Evolutionary conservation across 148 eudicot species (phyloP).

Genomic region (Rhododendron mucronatum): DNA sequence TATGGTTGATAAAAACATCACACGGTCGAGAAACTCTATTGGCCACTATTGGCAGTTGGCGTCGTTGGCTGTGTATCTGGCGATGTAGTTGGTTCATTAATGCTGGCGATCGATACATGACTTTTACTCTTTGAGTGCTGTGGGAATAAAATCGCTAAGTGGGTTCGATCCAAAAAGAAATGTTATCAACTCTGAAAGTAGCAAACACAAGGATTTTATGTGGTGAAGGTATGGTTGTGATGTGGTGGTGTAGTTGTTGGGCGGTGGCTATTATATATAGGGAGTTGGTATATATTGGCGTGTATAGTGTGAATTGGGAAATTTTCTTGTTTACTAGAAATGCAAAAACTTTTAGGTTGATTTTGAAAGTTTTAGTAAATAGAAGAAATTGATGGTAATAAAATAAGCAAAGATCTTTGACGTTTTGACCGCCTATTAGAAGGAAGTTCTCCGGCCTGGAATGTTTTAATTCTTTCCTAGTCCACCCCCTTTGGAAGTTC

Average conservation of each 20-base stretch:
- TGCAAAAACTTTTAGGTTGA: not conserved
- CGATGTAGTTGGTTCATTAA: conserved; percentile 9
- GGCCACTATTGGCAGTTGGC: not conserved
- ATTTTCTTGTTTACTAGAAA: not conserved
- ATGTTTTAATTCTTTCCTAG: not conserved
- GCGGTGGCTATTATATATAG: not conserved
- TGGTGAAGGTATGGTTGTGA: not conserved
- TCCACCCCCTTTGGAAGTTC: not conserved
- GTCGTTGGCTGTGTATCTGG: not conserved
- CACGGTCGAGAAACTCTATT: not conserved
- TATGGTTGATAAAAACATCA: conserved; percentile 24
- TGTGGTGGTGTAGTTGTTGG: not conserved
- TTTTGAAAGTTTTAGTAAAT: not conserved
- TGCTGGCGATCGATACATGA: conserved; percentile 15
- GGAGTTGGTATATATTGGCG: not conserved
- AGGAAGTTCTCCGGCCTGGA: not conserved
- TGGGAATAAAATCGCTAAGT: not conserved
- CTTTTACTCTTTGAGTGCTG: not conserved
- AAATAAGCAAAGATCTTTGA: not conserved
- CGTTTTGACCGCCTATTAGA: not conserved
- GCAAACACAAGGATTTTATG: not conserved
- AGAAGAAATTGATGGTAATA: not conserved
- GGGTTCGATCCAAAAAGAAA: not conserved
- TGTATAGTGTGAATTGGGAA: conserved; percentile 6
- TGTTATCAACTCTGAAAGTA: not conserved